Conservation (phyloP, 2,329 filamentous ascomycete genomes). For the Venturiaceae sp. region DNA sequence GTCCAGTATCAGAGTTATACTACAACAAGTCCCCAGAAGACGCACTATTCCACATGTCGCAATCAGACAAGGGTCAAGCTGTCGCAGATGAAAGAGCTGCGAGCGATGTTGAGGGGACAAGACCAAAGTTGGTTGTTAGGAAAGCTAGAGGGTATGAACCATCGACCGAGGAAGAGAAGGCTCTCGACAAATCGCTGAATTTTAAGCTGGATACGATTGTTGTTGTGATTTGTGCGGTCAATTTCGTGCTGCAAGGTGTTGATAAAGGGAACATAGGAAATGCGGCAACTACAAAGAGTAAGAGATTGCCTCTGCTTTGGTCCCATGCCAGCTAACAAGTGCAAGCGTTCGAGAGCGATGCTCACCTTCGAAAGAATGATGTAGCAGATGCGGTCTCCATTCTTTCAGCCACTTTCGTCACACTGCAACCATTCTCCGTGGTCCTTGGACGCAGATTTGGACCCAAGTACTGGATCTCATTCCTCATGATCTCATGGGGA, state of each 20-base stretch:
- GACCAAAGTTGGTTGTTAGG: neutral
- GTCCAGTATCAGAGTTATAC: neutral
- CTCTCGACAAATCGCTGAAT: neutral
- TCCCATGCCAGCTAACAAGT: conserved; percentile 20
- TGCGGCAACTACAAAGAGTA: neutral
- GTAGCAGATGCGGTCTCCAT: neutral
- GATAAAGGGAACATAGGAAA: conserved; percentile 37
- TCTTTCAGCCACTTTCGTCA: conserved; percentile 22
- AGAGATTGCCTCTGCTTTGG: neutral
- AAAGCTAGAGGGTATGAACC: neutral
- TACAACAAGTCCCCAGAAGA: neutral
- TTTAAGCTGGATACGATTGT: conserved; percentile 39
- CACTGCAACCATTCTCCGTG: conserved; percentile 31
- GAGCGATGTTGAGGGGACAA: neutral
- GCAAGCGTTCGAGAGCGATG: conserved; percentile 27
- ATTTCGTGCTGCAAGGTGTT: conserved; percentile 44
- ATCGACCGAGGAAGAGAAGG: neutral
- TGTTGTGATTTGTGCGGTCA: conserved; percentile 39
- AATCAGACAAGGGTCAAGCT: neutral
- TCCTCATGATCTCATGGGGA: conserved; percentile 29
- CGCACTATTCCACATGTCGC: neutral
- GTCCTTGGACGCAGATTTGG: conserved; percentile 30
- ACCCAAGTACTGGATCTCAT: conserved; percentile 24
- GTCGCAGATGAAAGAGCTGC: neutral
- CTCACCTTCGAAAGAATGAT: neutral